Percentiles rank a stretch among this genome's conserved stretches.
Conservation (phyloP, 2,329 filamentous ascomycete genomes). For the Pseudopyrenochaeta lycopersici region DNA sequence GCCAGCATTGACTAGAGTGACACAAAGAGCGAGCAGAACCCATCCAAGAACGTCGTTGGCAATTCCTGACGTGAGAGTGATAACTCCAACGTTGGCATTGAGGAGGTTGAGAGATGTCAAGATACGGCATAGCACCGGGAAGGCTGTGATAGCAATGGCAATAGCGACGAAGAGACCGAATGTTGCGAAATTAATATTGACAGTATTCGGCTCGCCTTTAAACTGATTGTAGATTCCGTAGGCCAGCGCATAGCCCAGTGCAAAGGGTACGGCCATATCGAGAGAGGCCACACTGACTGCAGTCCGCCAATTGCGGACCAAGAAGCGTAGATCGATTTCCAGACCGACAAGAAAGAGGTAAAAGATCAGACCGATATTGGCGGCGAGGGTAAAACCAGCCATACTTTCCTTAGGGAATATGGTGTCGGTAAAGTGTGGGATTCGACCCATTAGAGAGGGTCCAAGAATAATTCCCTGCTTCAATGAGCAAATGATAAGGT, state of each 20-base stretch:
- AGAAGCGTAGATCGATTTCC: constrained; percentile 80
- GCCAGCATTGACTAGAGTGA: constrained; percentile 86
- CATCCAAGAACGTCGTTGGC: constrained; percentile 87
- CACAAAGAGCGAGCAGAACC: constrained; percentile 91
- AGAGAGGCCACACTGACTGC: constrained; percentile 77
- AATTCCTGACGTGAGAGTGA: constrained; percentile 88
- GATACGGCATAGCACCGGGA: constrained; percentile 91
- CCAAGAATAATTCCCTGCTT: constrained; percentile 76
- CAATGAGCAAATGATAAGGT: not conserved
- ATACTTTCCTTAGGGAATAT: constrained; percentile 2
- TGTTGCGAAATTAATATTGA: constrained; percentile 65
- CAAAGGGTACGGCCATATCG: constrained; percentile 83
- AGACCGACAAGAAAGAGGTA: constrained; percentile 87
- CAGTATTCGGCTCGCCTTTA: constrained; percentile 60
- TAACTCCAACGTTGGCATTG: constrained; percentile 80
- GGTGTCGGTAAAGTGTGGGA: constrained; percentile 72
- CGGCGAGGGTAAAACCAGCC: constrained; percentile 69
- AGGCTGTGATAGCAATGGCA: constrained; percentile 77
- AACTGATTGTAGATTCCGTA: constrained; percentile 82
- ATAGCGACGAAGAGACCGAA: constrained; percentile 84
- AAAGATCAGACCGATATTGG: constrained; percentile 81
- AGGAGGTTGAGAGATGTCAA: constrained; percentile 87
- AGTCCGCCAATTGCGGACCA: constrained; percentile 79
- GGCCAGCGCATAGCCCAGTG: constrained; percentile 77
- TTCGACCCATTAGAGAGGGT: constrained; percentile 84